phyloP scores from a whole-genome alignment of 2,329 filamentous ascomycete genomes.

The Colletotrichum eremochloae region DNA sequence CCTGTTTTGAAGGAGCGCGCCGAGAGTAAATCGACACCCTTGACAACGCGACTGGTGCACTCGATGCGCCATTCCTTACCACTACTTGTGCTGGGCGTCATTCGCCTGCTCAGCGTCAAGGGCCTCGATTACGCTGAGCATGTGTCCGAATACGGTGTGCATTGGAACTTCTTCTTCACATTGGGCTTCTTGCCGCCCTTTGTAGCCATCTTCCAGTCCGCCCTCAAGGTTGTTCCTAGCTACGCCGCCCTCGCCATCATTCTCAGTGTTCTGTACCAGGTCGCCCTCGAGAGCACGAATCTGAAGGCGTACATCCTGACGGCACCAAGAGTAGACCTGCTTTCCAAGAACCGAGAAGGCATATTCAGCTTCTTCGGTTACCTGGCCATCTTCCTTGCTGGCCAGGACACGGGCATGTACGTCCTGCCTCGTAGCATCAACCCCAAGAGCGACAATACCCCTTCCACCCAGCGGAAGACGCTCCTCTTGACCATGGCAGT shows the following conservation, averaged over 20 bases:
- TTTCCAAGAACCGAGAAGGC: conserved; percentile 94
- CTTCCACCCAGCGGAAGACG: conserved; percentile 64
- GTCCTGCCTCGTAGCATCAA: conserved; percentile 75
- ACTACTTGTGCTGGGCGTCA: conserved; percentile 81
- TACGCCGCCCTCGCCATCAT: conserved; percentile 81
- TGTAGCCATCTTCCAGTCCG: conserved; percentile 83
- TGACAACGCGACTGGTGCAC: conserved; percentile 70
- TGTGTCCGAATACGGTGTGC: conserved; percentile 96
- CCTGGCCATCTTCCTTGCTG: conserved; percentile 92
- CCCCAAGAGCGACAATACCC: conserved; percentile 57
- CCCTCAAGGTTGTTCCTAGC: conserved; percentile 78
- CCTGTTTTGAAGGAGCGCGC: conserved; percentile 79
- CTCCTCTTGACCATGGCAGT: conserved; percentile 74
- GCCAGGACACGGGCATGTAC: conserved; percentile 85
- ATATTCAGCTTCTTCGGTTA: conserved; percentile 97
- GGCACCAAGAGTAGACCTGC: conserved; percentile 80
- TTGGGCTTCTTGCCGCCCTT: conserved; percentile 90
- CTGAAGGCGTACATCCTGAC: conserved; percentile 87
- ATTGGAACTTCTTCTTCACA: conserved; percentile 99
- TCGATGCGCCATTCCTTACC: conserved; percentile 87
- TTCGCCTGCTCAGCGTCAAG: conserved; percentile 91
- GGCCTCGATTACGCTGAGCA: conserved; percentile 96
- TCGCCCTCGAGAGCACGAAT: conserved; percentile 79
- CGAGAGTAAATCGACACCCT: conserved; percentile 61
- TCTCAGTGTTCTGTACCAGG: conserved; percentile 79